Percentiles rank a stretch among this genome's conserved stretches.
Conservation (phyloP, 139 green algal genomes). For the Micractinium conductrix region DNA sequence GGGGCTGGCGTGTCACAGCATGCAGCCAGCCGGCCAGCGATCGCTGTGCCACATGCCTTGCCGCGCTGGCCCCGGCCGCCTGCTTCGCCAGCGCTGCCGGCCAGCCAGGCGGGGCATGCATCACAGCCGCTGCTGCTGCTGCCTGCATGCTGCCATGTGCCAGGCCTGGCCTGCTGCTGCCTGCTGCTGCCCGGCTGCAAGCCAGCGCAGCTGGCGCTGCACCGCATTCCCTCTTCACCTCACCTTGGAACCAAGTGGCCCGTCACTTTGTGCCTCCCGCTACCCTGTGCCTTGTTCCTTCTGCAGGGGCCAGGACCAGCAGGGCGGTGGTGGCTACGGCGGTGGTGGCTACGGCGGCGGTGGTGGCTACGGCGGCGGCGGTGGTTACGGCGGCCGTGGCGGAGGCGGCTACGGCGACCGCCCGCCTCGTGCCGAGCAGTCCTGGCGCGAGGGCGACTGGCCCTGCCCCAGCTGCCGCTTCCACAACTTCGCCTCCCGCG, state of each 20-base stretch:
- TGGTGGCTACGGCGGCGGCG: not conserved
- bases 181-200: too few species aligned
- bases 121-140: too few species aligned
- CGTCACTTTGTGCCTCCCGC: not conserved
- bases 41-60: not conserved
- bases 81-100: not conserved
- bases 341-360: not conserved
- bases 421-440: conserved; percentile 1
- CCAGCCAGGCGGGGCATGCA: too few species aligned
- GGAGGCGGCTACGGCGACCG: not conserved
- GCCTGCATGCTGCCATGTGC: too few species aligned
- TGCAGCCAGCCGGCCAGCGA: too few species aligned
- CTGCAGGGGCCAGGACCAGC: not conserved
- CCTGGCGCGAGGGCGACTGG: conserved; percentile 49
- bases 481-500: conserved; percentile 58
- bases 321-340: not conserved
- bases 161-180: too few species aligned
- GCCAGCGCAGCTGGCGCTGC: too few species aligned
- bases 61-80: not conserved
- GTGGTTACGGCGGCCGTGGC: too few species aligned
- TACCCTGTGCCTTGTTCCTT: not conserved
- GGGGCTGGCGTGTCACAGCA: too few species aligned
- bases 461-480: conserved; percentile 44
- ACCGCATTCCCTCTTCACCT: too few species aligned
- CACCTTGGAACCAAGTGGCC: too few species aligned